A percentile compares a stretch with the other conserved stretches of the same genome.
Evolutionary conservation across 306 rosid genomes (phyloP).

Genomic region (Fragaria ananassa): DNA sequence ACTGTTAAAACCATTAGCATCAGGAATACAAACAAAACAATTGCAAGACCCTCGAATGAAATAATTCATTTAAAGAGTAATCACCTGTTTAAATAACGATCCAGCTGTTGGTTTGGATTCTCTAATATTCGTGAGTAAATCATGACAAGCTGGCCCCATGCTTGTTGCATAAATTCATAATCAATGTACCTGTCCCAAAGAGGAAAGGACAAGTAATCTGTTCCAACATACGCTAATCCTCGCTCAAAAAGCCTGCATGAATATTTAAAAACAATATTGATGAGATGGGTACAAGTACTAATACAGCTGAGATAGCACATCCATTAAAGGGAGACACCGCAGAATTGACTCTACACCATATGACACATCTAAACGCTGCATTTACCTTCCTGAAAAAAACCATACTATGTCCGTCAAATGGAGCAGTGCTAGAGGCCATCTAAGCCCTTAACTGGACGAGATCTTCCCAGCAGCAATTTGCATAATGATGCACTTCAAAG

Average conservation of each 20-base stretch:
- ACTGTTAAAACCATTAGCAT: slow-evolving; percentile 50
- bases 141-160: slow-evolving; percentile 86
- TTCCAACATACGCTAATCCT: slow-evolving; percentile 92
- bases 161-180: slow-evolving; percentile 95
- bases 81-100: slow-evolving; percentile 90
- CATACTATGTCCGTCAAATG: slow-evolving; percentile 93
- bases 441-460: slow-evolving; percentile 94
- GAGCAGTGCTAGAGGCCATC: slow-evolving; percentile 99
- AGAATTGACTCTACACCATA: slow-evolving; percentile 92
- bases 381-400: slow-evolving; percentile 96
- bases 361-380: slow-evolving; percentile 96
- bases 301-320: slow-evolving; percentile 41
- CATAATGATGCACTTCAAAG: slow-evolving; percentile 88
- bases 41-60: background rate
- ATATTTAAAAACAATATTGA: slow-evolving; percentile 21
- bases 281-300: slow-evolving; percentile 34
- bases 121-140: slow-evolving; percentile 87
- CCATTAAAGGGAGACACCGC: slow-evolving; percentile 63
- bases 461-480: slow-evolving; percentile 99
- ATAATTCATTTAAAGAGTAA: slow-evolving; percentile 4
- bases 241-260: slow-evolving; percentile 95
- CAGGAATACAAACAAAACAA: background rate
- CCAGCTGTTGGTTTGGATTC: slow-evolving; percentile 94
- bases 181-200: slow-evolving; percentile 99
- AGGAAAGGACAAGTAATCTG: slow-evolving; percentile 90